Evolutionary conservation across 768 basidiomycete genomes (phyloP).

Genomic region (Termitomyces sp.): DNA sequence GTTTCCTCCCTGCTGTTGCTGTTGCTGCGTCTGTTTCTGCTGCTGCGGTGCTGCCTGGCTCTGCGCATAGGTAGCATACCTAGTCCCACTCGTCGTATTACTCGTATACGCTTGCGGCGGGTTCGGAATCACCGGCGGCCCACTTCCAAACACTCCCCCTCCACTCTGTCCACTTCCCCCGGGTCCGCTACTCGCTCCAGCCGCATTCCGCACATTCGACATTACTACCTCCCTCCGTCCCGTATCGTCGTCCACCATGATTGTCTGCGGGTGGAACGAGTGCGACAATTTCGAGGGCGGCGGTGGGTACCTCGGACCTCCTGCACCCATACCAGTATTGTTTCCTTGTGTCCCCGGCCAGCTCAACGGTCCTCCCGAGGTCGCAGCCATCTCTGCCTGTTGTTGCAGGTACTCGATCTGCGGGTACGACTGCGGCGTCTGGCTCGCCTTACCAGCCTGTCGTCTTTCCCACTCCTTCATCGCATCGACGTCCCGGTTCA

Average conservation of each 20-base stretch:
- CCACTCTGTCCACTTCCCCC: conserved; percentile 27
- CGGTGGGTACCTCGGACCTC: conserved; percentile 50
- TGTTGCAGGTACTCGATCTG: conserved; percentile 91
- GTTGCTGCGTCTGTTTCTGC: conserved; percentile 27
- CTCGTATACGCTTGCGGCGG: conserved; percentile 73
- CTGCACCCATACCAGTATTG: conserved; percentile 16
- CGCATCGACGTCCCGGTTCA: conserved; percentile 86
- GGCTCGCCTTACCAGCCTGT: conserved; percentile 67
- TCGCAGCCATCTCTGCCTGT: conserved; percentile 80
- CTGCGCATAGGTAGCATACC: conserved; percentile 57
- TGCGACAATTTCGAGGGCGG: conserved; percentile 65
- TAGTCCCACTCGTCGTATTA: conserved; percentile 49
- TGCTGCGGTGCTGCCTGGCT: conserved; percentile 28
- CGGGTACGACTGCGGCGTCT: conserved; percentile 72
- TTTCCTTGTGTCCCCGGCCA: conserved; percentile 37
- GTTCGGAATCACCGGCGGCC: conserved; percentile 58
- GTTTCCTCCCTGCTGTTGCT: conserved; percentile 18
- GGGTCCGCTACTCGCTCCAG: conserved; percentile 32
- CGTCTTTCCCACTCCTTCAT: conserved; percentile 95
- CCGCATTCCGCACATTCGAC: conserved; percentile 71
- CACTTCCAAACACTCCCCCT: conserved; percentile 37
- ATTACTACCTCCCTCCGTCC: conserved; percentile 66
- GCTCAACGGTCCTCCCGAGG: conserved; percentile 57
- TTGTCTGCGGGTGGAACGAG: conserved; percentile 62
- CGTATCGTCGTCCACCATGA: conserved; percentile 62